Evolutionary conservation across 2,329 filamentous ascomycete genomes (phyloP).

Genomic region (Monosporascus sp.): DNA sequence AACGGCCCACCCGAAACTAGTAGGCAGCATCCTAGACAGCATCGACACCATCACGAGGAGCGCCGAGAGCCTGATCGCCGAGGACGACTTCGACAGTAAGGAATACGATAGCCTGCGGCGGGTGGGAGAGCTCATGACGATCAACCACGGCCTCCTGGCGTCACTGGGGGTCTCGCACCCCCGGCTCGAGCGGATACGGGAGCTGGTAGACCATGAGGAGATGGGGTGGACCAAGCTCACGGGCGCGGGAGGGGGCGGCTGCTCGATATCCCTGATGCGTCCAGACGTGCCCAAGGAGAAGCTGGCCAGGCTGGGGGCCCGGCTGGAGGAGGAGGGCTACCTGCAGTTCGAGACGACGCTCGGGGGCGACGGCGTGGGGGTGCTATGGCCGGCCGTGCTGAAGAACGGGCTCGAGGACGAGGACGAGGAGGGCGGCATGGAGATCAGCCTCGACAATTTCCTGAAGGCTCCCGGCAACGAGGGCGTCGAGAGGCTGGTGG

Average conservation of each 20-base stretch:
- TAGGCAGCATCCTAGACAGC: constrained; percentile 74
- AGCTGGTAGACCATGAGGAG: constrained; percentile 80
- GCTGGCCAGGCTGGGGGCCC: constrained; percentile 57
- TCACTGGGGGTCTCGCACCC: constrained; percentile 92
- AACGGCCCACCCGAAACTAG: constrained; percentile 66
- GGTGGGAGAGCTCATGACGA: constrained; percentile 81
- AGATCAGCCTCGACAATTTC: constrained; percentile 83
- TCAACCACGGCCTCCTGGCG: constrained; percentile 92
- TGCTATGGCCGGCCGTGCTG: constrained; percentile 87
- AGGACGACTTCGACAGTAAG: constrained; percentile 62
- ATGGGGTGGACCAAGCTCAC: constrained; percentile 98
- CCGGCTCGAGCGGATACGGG: constrained; percentile 82
- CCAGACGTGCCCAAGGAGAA: constrained; percentile 53
- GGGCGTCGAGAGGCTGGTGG: constrained; percentile 82
- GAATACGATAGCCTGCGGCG: constrained; percentile 60
- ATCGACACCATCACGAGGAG: constrained; percentile 68
- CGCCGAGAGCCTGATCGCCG: constrained; percentile 47
- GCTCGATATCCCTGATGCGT: constrained; percentile 84
- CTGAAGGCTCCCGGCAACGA: constrained; percentile 77
- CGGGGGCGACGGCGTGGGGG: constrained; percentile 88
- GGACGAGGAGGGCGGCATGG: constrained; percentile 73
- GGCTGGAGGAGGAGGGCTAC: constrained; percentile 68
- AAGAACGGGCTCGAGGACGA: constrained; percentile 70
- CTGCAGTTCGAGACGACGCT: constrained; percentile 82
- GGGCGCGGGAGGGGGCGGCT: constrained; percentile 90